Evolutionary conservation across 192 early-diverging fungal genomes (phyloP).

Genomic region (Coemansia sp.): DNA sequence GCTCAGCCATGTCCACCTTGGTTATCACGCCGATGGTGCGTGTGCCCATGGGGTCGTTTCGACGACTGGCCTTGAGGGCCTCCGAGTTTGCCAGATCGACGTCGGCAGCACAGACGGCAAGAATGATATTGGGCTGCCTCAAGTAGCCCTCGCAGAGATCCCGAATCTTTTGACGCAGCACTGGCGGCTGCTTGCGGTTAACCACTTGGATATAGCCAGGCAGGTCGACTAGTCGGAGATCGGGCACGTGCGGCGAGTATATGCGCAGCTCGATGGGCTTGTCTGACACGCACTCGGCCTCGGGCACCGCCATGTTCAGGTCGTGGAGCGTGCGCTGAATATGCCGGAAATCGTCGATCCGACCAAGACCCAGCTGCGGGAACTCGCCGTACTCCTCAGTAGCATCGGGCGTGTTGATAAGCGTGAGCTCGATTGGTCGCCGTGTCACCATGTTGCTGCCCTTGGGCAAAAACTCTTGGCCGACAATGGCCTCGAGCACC

Average conservation of each 20-base stretch:
- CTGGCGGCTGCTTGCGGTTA: slow-evolving; percentile 76
- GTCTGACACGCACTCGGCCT: slow-evolving; percentile 85
- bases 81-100: slow-evolving; percentile 87
- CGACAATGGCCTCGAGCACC: slow-evolving; percentile 84
- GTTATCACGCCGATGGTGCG: slow-evolving; percentile 85
- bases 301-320: slow-evolving; percentile 92
- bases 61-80: slow-evolving; percentile 74
- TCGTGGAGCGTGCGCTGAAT: slow-evolving; percentile 94
- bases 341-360: slow-evolving; percentile 84
- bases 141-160: slow-evolving; percentile 84
- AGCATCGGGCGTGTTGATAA: slow-evolving; percentile 75
- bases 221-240: slow-evolving; percentile 80
- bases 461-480: slow-evolving; percentile 84
- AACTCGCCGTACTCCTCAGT: slow-evolving; percentile 85
- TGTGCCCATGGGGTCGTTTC: slow-evolving; percentile 75
- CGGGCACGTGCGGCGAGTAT: slow-evolving; percentile 82
- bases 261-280: slow-evolving; percentile 83
- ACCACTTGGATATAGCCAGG: slow-evolving; percentile 89
- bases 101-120: slow-evolving; percentile 83
- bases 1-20: slow-evolving; percentile 87
- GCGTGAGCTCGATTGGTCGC: slow-evolving; percentile 81
- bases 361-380: slow-evolving; percentile 80
- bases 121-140: slow-evolving; percentile 76
- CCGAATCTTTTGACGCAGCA: slow-evolving; percentile 76
- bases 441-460: slow-evolving; percentile 84